A percentile compares a stretch with the other conserved stretches of the same genome.
These are phyloP conservation scores for Zostera marina DNA, from an alignment of 116 monocot genomes.

Conservation along the genomic window DNA sequence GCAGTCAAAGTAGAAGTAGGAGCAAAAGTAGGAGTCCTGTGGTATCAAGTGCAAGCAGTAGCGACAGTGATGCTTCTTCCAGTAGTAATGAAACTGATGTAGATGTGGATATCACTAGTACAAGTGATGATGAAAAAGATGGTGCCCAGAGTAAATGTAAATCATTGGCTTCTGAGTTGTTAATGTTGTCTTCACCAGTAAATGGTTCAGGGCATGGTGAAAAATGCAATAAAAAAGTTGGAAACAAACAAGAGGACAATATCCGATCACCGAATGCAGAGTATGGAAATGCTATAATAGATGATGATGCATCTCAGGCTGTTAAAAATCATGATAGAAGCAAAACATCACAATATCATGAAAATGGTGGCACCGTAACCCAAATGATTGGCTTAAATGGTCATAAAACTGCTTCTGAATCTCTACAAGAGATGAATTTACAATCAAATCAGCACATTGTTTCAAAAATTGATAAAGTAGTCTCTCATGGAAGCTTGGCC, in stretches of 20 bases:
- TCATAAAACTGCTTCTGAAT: slow-evolving; percentile 4
- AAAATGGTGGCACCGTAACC: slow-evolving; percentile 1
- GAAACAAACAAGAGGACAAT: slow-evolving; percentile 11
- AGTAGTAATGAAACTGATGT: slow-evolving; percentile 89
- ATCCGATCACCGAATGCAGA: slow-evolving; percentile 10
- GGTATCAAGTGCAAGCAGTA: slow-evolving; percentile 82
- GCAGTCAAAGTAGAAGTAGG: slow-evolving; percentile 57
- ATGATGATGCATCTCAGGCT: slow-evolving; percentile 10
- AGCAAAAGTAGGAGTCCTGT: slow-evolving; percentile 53
- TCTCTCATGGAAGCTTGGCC: slow-evolving; percentile 8
- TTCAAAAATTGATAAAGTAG: slow-evolving; percentile 1
- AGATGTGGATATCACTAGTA: slow-evolving; percentile 66
- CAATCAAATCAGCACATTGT: slow-evolving; percentile 12
- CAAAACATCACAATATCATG: slow-evolving; percentile 7
- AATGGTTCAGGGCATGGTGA: slow-evolving; percentile 7
- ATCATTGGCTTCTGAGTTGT: slow-evolving; percentile 16
- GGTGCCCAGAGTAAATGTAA: slow-evolving; percentile 16
- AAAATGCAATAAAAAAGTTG: slow-evolving; percentile 16
- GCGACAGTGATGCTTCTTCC: slow-evolving; percentile 85
- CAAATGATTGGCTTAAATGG: slow-evolving; percentile 4
- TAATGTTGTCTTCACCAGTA: slow-evolving; percentile 14
- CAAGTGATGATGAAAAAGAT: slow-evolving; percentile 75
- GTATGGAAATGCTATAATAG: slow-evolving; percentile 21
- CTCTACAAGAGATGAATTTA: slow-evolving; percentile 9
- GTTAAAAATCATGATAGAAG: slow-evolving; percentile 11